phyloP scores from a whole-genome alignment of 2,329 filamentous ascomycete species.

The Xylariaceae sp. region DNA sequence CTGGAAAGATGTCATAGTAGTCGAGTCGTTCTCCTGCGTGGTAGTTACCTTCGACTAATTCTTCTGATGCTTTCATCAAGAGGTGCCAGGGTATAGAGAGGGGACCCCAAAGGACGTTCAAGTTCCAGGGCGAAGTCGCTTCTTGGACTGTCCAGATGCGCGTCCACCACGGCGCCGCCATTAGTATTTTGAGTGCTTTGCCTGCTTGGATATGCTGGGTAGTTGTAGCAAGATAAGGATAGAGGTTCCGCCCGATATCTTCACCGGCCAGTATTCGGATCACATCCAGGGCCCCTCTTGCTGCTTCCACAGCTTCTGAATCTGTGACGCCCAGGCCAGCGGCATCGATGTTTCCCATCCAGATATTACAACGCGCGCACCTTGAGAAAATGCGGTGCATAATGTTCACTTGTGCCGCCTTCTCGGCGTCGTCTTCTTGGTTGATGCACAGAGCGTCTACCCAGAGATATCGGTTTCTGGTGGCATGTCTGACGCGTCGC shows the following conservation, averaged over 20 bases:
- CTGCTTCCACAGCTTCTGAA: slow-evolving; percentile 11
- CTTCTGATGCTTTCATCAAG: slow-evolving; percentile 11
- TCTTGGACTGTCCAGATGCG: slow-evolving; percentile 32
- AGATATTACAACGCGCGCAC: slow-evolving; percentile 24
- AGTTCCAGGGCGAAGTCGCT: slow-evolving; percentile 18
- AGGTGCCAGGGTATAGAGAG: slow-evolving; percentile 20
- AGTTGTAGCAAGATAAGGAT: slow-evolving; percentile 1
- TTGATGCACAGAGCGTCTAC: slow-evolving; percentile 41
- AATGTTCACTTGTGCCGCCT: slow-evolving; percentile 34
- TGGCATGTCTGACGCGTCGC: slow-evolving; percentile 14
- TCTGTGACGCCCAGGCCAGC: slow-evolving; percentile 5
- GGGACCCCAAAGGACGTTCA: slow-evolving; percentile 24
- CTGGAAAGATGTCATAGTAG: slow-evolving; percentile 1
- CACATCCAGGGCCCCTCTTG: slow-evolving; percentile 17
- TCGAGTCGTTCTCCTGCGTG: slow-evolving; percentile 1
- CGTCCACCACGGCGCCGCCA: slow-evolving; percentile 21
- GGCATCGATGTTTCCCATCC: slow-evolving; percentile 19
- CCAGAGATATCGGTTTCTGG: slow-evolving; percentile 26
- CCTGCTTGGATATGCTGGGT: slow-evolving; percentile 6
- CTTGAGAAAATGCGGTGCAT: slow-evolving; percentile 37
- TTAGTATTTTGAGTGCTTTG: slow-evolving; percentile 14
- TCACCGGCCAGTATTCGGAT: slow-evolving; percentile 14
- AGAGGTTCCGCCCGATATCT: not conserved
- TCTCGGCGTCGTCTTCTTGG: slow-evolving; percentile 35
- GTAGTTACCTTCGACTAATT: not conserved